A percentile compares a stretch with the other conserved stretches of the same genome.
Evolutionary conservation across 2,329 filamentous ascomycete genomes (phyloP).

Genomic region (Fusarium dimerum): DNA sequence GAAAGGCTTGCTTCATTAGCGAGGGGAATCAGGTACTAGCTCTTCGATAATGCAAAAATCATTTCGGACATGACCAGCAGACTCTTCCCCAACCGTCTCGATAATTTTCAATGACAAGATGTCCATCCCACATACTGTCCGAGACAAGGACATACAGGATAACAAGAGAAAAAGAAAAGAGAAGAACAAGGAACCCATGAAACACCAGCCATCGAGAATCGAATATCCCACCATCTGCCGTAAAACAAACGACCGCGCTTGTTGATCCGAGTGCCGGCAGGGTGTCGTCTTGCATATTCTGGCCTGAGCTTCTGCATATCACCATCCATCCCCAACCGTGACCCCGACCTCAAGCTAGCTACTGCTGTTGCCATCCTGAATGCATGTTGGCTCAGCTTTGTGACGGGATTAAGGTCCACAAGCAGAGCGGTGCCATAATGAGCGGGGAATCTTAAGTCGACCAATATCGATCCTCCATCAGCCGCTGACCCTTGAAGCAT

Average conservation of each 20-base stretch:
- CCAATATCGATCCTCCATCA: constrained; percentile 57
- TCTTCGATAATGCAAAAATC: neutral
- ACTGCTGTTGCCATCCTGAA: constrained; percentile 17
- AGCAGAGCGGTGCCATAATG: constrained; percentile 26
- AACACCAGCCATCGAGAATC: neutral
- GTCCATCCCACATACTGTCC: too few species aligned
- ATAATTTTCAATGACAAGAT: too few species aligned
- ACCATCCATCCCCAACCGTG: constrained; percentile 20
- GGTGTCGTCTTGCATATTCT: constrained; percentile 9
- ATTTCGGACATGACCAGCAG: too few species aligned
- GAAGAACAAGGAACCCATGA: neutral
- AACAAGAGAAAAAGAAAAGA: neutral
- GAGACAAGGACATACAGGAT: too few species aligned
- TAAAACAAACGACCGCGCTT: neutral
- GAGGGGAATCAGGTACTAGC: neutral
- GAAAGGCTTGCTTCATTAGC: neutral
- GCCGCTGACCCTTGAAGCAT: constrained; percentile 40
- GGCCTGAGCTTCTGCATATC: constrained; percentile 26
- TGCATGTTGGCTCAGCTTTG: constrained; percentile 27
- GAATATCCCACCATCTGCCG: neutral
- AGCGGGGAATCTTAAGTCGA: constrained; percentile 27
- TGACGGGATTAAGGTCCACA: constrained; percentile 28
- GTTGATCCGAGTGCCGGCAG: constrained; percentile 14
- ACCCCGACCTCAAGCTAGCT: constrained; percentile 4
- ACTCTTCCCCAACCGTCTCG: too few species aligned